Conservation (phyloP, 768 basidiomycete genomes). For the Leccinum boreale region DNA sequence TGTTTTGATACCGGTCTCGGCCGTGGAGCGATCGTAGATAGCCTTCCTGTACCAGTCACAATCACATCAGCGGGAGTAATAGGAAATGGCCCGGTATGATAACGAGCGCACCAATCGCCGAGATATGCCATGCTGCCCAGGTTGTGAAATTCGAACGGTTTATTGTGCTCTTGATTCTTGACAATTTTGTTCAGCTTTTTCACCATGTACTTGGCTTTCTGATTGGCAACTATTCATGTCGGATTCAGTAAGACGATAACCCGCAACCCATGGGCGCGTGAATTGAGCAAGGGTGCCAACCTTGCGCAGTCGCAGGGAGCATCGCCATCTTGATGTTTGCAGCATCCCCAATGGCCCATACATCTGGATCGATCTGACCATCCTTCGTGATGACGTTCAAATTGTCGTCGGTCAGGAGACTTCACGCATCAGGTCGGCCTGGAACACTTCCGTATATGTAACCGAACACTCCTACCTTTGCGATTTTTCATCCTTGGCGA, state of each 20-base stretch:
- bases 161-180: constrained; percentile 42
- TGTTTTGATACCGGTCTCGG: constrained; percentile 46
- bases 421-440: constrained; percentile 18
- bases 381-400: constrained; percentile 59
- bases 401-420: constrained; percentile 50
- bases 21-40: constrained; percentile 64
- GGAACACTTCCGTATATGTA: constrained; percentile 30
- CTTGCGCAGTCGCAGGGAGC: constrained; percentile 86
- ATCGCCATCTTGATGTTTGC: constrained; percentile 52
- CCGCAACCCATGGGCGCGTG: constrained; percentile 18
- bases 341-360: constrained; percentile 83
- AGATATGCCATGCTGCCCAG: constrained; percentile 78
- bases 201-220: constrained; percentile 67
- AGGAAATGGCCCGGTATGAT: neutral
- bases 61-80: constrained; percentile 1
- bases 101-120: constrained; percentile 60
- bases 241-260: constrained; percentile 12
- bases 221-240: constrained; percentile 58
- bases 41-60: constrained; percentile 53
- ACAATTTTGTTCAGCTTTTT: constrained; percentile 64
- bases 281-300: constrained; percentile 30
- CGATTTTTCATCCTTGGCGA: constrained; percentile 60
- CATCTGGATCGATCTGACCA: constrained; percentile 55
- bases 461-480: constrained; percentile 37
- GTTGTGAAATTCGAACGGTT: constrained; percentile 69